Evolutionary conservation across 768 basidiomycete species (phyloP), one percentile per base, ranked within the genome.

Genomic region (Mycena belliarum): DNA sequence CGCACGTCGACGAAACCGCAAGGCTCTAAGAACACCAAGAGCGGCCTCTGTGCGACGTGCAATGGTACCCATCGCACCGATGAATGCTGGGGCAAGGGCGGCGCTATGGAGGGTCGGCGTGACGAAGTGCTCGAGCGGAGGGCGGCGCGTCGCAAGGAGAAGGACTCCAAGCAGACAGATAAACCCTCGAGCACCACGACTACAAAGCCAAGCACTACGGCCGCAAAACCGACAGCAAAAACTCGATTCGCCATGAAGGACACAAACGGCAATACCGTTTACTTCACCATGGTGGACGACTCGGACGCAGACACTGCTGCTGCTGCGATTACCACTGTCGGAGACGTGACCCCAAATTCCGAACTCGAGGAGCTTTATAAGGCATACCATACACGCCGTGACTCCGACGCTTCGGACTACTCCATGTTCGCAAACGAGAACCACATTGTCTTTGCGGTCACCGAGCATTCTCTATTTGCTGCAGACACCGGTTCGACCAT

Each of bases 401-500:
- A 37, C 35, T 41, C 55, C 25, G 25, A 35, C 55, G 16, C 25
- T 2, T 35, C 37, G 16, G 11, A 28, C 18, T 45, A 28, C 46
- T 38, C 55, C 18, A 49, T 49, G 35, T 24, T 49, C 23, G 28
- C 48, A 8, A 24, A 48, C 10, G 8, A 7, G 4, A 24, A 25
- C 21, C 48, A 49, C 20, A 16, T 35, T 24, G 16, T 37, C 2
- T 16, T 29, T 23, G 29, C 44, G 20, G 24, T 40, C 14, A 26
- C 11, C 18, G 26, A 41, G 7, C 40, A 20, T 26, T 4, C 18
- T 18, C 51, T 54, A n/a, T 60, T 63, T 43, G 42, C 38, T 25
- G 49, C 47, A 2, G 63, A 61, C 35, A 49, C 49, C 20, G 57
- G 60, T 6, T 51, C 55, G 1, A 57, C 61, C 8, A 38, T 63